These are phyloP conservation scores for Chamaecrista fasciculata DNA, from an alignment of 306 rosid genomes.

Conservation along the genomic window DNA sequence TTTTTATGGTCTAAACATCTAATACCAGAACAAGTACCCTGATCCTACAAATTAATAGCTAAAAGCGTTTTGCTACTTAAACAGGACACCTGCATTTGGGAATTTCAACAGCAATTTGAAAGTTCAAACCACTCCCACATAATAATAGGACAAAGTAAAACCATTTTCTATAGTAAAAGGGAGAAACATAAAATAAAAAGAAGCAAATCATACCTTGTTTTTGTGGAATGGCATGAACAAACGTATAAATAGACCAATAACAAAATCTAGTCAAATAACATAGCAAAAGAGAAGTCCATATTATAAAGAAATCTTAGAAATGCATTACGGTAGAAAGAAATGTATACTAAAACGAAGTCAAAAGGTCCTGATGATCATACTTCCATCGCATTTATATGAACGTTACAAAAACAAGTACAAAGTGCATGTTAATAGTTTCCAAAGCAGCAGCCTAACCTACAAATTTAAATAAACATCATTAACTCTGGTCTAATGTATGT, in stretches of 20 bases:
- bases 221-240: constrained; percentile 51
- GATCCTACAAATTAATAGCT: not conserved
- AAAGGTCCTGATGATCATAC: not conserved
- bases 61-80: not conserved
- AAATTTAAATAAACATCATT: constrained; percentile 50
- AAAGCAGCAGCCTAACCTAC: not conserved
- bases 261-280: not conserved
- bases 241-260: not conserved
- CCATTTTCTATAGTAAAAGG: too few relatives aligned
- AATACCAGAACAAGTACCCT: not conserved
- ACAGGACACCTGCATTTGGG: not conserved
- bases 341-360: not conserved
- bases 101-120: too few relatives aligned
- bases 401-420: not conserved
- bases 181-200: too few relatives aligned
- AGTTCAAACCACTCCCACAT: too few relatives aligned
- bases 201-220: constrained; percentile 51
- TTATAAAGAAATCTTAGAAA: not conserved
- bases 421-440: not conserved
- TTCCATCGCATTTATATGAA: not conserved
- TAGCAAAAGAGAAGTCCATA: not conserved
- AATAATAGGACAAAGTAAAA: too few relatives aligned
- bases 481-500: constrained; percentile 61
- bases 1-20: not conserved
- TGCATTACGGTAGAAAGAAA: not conserved